phyloP scores from a whole-genome alignment of 257 asterid species.

The Anisodus acutangulus region DNA sequence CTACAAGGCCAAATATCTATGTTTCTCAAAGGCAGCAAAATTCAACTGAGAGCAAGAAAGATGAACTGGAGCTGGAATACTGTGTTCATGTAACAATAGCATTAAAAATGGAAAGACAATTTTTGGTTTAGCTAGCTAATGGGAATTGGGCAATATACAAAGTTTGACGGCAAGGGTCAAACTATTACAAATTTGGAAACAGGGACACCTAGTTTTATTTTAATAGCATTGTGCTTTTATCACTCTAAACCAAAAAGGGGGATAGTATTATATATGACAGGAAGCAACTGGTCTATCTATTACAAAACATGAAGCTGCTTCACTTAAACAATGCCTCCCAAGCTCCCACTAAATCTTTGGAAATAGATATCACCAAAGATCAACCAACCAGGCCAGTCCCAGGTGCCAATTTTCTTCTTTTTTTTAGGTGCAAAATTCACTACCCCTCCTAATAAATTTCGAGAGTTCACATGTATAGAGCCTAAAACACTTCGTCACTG shows the following conservation, averaged over 20 bases:
- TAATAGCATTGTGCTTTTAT: neutral
- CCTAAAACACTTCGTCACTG: conserved; percentile 26
- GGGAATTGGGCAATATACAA: no score
- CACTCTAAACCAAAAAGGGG: neutral
- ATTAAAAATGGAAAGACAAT: no score
- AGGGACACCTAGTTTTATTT: neutral
- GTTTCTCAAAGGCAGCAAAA: neutral
- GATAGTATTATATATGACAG: neutral
- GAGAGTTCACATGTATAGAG: neutral
- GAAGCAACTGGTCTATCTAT: neutral
- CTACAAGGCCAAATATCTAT: no score
- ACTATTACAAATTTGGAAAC: neutral
- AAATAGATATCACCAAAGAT: neutral
- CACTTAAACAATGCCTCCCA: neutral
- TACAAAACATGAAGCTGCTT: neutral
- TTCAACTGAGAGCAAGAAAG: neutral
- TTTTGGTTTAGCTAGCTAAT: neutral
- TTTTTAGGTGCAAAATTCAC: neutral
- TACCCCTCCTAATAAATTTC: neutral
- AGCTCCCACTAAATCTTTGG: neutral
- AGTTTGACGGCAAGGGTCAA: neutral
- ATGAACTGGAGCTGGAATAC: neutral
- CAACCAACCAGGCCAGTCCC: neutral
- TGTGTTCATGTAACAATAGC: neutral
- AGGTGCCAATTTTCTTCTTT: neutral